Evolutionary conservation across 345 rosid species (phyloP), one percentile per base, ranked within the genome.

Genomic region (Lenwebbia sp.): DNA sequence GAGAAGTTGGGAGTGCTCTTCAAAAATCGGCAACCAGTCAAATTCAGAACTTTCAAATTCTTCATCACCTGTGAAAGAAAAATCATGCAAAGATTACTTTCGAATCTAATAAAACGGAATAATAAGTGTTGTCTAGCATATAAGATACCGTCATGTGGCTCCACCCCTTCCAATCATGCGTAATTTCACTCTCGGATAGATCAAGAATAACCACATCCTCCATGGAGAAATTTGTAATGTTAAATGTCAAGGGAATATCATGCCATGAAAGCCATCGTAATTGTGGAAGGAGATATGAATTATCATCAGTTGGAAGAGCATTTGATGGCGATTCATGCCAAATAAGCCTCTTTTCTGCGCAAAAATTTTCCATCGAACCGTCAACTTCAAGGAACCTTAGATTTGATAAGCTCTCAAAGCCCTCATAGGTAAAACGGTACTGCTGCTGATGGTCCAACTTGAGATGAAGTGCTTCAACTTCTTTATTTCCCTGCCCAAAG

Each of bases 261-360:
- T 5, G 9, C 86, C 82, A 85, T 30, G 86, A 60, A 60, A 85
- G 49, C 86, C 86, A 85, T 3, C 17, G 53, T 15, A 85, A 33
- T 85, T 0, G 82, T 47, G 28, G 70, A 51, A 26, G 70, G 28
- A 65, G 51, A 6, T 54, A 0, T 33, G 21, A 84, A 50, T 54
- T 84, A 57, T 3, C 54, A 11, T 50, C 12, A 11, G 4, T 7
- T 2, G 33, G 17, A 58, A n/a, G 13, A 12, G 12, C 7, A 57
- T 11, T 26, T 26, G 2, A 57, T 57, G 7, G 3, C 30, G 7
- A 0, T 26, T 12, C 2, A 6, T 2, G 30, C 15, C 7, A 5
- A 26, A 2, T 0, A 57, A 25, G 28, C 14, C 0, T 2, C 28
- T 4, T 5, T 56, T 56, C 3, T 10, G 3, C 60, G 25, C 0